Evolutionary conservation across 805 yeast genomes (phyloP), one percentile per base, ranked within the genome.

Genomic region (Zygosaccharomyces gambellarensis): DNA sequence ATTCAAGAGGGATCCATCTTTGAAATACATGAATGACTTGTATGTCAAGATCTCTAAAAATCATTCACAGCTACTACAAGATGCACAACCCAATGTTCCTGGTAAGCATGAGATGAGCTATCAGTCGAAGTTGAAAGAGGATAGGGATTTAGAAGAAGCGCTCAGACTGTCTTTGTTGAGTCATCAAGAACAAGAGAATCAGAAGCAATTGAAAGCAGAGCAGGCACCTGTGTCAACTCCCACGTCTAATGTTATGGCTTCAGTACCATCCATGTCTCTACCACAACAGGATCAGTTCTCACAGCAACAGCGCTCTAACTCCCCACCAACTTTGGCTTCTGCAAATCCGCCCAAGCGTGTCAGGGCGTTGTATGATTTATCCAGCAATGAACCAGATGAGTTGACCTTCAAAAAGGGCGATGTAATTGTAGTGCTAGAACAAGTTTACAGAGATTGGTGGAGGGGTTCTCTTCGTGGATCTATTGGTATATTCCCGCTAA

Each of bases 361-460:
- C 1, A 77, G 85, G 43, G 97, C 98, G 0, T 70, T 94, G 45
- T 94, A 88, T 61, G 96, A 90, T 63, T 74, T 90, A 34, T 72
- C 77, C 3, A 80, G 95, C 2, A 74, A 79, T 39, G 97, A 90
- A 60, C 84, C 84, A 2, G 97, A 90, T 53, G 97, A 94, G 56
- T 75, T 92, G 39, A 82, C 95, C 1, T 92, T 94, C 69, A 74
- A 82, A 44, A 83, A 83, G 60, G 97, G 96, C 36, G 98, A 92
- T 63, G 74, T 88, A 11, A 90, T 92, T 43, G 83, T 85, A 1
- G 96, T 94, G 1, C 74, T 90, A 31, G 98, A 90, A 59, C 77
- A 85, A 12, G 95, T 87, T 5, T 90, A 90, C 65, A 77, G 87
- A 53, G 98, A 92, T 62, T 92, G 99, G 99, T 87, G 97, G 85